A percentile compares a stretch with the other conserved stretches of the same genome.
Evolutionary conservation across 371 early-diverging fungal genomes (phyloP).

Genomic region (Catenaria anguillulae): DNA sequence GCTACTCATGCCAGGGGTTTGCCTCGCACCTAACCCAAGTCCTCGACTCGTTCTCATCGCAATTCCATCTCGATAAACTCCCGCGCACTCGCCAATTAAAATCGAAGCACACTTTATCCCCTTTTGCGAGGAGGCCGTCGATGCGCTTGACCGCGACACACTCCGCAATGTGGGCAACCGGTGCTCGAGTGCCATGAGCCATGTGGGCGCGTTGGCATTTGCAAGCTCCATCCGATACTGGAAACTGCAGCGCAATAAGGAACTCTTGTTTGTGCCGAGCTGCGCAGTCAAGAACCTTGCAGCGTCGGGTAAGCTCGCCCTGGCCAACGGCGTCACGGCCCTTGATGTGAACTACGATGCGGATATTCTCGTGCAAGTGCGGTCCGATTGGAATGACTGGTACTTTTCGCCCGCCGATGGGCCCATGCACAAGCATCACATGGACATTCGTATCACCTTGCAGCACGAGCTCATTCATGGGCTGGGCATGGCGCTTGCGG

Average conservation of each 20-base stretch:
- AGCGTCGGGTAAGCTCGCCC: not conserved
- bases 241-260: not conserved
- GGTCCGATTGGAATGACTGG: not conserved
- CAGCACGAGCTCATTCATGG: slow-evolving; percentile 1
- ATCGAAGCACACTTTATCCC: slow-evolving; percentile 5
- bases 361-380: not conserved
- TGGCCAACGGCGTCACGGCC: not conserved
- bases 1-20: not conserved
- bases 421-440: not conserved
- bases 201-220: not conserved
- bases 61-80: not conserved
- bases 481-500: not conserved
- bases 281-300: not conserved
- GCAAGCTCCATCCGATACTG: not conserved
- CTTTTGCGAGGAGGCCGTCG: slow-evolving; percentile 5
- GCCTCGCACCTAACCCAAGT: not conserved
- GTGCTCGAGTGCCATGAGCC: not conserved
- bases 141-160: not conserved
- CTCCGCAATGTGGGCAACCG: not conserved
- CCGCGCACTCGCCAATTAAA: not conserved
- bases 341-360: not conserved
- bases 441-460: slow-evolving; percentile 5
- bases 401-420: not conserved
- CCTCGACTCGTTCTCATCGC: not conserved
- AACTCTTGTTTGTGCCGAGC: not conserved